Evolutionary conservation across 805 yeast species (phyloP).

Genomic region (Yarrowia keelungensis): DNA sequence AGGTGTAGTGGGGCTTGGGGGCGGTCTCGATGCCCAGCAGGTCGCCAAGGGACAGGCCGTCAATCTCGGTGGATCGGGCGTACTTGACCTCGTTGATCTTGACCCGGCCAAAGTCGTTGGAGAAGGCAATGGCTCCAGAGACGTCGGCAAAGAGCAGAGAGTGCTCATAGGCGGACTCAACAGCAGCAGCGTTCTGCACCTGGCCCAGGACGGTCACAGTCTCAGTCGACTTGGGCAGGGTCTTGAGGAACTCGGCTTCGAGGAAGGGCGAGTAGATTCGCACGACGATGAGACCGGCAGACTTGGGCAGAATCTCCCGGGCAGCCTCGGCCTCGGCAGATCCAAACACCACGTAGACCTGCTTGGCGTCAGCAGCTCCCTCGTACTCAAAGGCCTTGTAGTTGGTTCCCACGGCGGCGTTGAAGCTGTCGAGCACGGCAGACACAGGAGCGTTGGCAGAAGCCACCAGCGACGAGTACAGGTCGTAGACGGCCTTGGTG

Average conservation of each 20-base stretch:
- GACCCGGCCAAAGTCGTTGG: conserved; percentile 30
- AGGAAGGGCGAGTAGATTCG: conserved; percentile 86
- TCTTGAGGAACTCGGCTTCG: conserved; percentile 61
- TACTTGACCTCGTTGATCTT: conserved; percentile 45
- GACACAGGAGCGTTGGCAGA: conserved; percentile 1
- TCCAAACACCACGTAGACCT: conserved; percentile 85
- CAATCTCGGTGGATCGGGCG: conserved; percentile 43
- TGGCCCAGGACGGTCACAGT: conserved; percentile 75
- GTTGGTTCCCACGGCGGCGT: conserved; percentile 60
- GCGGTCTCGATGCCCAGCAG: conserved; percentile 46
- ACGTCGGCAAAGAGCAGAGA: conserved; percentile 71
- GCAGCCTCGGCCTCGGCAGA: conserved; percentile 68
- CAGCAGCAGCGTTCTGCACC: conserved; percentile 49
- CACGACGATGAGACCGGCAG: conserved; percentile 61
- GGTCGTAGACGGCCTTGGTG: conserved; percentile 40
- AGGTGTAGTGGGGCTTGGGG: conserved; percentile 55
- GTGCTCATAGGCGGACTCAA: conserved; percentile 49
- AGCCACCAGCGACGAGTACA: conserved; percentile 14
- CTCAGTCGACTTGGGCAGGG: conserved; percentile 65
- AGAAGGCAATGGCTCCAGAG: conserved; percentile 64
- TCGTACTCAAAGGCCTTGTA: conserved; percentile 71
- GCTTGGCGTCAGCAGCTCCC: conserved; percentile 68
- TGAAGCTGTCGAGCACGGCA: conserved; percentile 55
- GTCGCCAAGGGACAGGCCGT: conserved; percentile 42
- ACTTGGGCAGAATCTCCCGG: conserved; percentile 52